Conservation (phyloP, 768 basidiomycete species). For the Arthromyces matolae region DNA sequence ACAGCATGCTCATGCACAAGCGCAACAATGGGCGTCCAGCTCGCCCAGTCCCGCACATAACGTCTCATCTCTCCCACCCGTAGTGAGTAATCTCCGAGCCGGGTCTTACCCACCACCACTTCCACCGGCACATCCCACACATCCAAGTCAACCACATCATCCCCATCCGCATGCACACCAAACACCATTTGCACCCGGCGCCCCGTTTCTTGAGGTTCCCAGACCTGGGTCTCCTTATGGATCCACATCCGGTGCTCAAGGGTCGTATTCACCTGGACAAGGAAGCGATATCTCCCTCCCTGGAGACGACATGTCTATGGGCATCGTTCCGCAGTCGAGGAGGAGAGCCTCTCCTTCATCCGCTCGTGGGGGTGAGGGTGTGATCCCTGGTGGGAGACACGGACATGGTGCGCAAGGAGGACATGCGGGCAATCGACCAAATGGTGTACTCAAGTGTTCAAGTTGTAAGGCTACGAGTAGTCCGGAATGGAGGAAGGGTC, state of each 20-base stretch:
- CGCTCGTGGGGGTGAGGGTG: constrained; percentile 35
- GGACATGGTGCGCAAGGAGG: too few relatives aligned
- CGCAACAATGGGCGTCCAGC: constrained; percentile 27
- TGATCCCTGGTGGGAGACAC: constrained; percentile 41
- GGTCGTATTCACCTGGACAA: neutral
- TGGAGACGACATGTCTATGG: constrained; percentile 32
- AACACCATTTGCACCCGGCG: constrained; percentile 37
- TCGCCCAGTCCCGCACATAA: constrained; percentile 29
- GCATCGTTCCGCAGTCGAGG: constrained; percentile 54
- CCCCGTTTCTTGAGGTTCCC: constrained; percentile 2
- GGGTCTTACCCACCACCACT: constrained; percentile 29
- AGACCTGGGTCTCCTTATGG: constrained; percentile 4
- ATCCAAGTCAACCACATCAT: too few relatives aligned
- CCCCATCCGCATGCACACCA: too few relatives aligned
- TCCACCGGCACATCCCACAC: constrained; percentile 32
- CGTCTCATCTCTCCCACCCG: constrained; percentile 25
- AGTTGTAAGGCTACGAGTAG: constrained; percentile 80
- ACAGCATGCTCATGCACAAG: too few relatives aligned
- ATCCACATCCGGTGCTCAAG: neutral
- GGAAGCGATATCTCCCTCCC: constrained; percentile 1
- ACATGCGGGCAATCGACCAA: constrained; percentile 62
- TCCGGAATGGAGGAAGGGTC: constrained; percentile 91
- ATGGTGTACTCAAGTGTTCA: constrained; percentile 68
- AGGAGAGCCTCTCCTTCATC: constrained; percentile 48
- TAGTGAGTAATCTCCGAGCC: constrained; percentile 30